phyloP scores from a whole-genome alignment of 129 eudicot genomes.

The Mikania micrantha region DNA sequence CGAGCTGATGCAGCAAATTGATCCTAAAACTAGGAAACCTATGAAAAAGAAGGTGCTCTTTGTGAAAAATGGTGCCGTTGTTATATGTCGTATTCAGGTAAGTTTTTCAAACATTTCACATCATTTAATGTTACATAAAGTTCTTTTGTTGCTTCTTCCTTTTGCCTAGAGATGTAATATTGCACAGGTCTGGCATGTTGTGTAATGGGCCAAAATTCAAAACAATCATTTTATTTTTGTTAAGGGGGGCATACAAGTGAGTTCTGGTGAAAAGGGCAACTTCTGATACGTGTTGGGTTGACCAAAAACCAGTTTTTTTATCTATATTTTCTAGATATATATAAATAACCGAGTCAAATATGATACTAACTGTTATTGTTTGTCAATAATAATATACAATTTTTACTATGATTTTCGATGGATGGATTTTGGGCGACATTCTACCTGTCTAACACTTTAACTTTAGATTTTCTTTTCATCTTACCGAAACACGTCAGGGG shows the following conservation, averaged over 20 bases:
- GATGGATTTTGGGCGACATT: neutral
- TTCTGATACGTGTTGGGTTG: neutral
- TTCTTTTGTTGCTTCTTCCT: neutral
- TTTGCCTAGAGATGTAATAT: no score
- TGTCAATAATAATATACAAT: neutral
- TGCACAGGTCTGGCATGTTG: no score
- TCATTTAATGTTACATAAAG: neutral
- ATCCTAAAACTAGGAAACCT: constrained; percentile 71
- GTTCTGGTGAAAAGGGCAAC: neutral
- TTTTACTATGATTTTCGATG: neutral
- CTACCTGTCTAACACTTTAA: neutral
- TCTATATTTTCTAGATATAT: neutral
- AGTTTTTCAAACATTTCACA: neutral
- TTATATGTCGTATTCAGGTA: constrained; percentile 80
- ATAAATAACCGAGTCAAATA: neutral
- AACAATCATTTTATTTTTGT: neutral
- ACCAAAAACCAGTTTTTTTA: neutral
- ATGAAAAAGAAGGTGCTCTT: constrained; percentile 68
- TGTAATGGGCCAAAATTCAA: no score
- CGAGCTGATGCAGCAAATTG: constrained; percentile 78
- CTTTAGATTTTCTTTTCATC: no score
- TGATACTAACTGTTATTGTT: neutral
- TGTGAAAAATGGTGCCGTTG: constrained; percentile 70
- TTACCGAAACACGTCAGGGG: no score
- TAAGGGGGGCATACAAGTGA: neutral